Conservation (phyloP, 768 basidiomycete species). For the Xerocomus spinulosus region DNA sequence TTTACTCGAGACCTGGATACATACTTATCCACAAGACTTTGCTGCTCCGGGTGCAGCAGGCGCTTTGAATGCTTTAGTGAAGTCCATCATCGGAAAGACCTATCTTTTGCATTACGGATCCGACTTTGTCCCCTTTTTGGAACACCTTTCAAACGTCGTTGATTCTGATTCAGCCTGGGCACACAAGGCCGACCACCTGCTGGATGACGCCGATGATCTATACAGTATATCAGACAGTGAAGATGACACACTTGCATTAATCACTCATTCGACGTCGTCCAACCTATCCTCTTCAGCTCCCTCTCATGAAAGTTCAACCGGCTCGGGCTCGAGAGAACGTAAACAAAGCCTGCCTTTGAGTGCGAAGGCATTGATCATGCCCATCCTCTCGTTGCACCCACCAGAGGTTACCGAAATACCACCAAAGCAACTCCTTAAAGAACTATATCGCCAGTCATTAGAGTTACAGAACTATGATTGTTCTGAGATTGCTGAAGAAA, state of each 20-base stretch:
- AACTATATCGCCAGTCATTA: constrained; percentile 54
- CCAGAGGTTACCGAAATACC: constrained; percentile 37
- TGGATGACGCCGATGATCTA: constrained; percentile 60
- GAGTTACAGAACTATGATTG: constrained; percentile 55
- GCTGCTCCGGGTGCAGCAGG: constrained; percentile 69
- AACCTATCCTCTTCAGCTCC: constrained; percentile 20
- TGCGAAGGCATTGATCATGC: constrained; percentile 40
- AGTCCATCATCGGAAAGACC: constrained; percentile 73
- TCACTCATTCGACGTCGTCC: constrained; percentile 31
- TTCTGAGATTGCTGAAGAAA: constrained; percentile 76
- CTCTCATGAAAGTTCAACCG: constrained; percentile 21
- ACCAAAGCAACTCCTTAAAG: constrained; percentile 57
- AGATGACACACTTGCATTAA: constrained; percentile 32
- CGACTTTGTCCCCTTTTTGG: constrained; percentile 77
- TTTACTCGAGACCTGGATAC: constrained; percentile 73
- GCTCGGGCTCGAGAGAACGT: constrained; percentile 47
- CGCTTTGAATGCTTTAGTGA: constrained; percentile 70
- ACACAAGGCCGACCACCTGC: constrained; percentile 53
- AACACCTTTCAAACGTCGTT: constrained; percentile 54
- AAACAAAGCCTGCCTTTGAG: constrained; percentile 64
- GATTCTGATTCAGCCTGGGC: constrained; percentile 76
- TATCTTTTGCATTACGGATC: constrained; percentile 83
- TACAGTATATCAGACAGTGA: constrained; percentile 55
- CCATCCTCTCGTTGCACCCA: constrained; percentile 25
- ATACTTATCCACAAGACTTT: constrained; percentile 73